Evolutionary conservation across 2,329 filamentous ascomycete species (phyloP).

Genomic region (Ophiocordyceps australis): DNA sequence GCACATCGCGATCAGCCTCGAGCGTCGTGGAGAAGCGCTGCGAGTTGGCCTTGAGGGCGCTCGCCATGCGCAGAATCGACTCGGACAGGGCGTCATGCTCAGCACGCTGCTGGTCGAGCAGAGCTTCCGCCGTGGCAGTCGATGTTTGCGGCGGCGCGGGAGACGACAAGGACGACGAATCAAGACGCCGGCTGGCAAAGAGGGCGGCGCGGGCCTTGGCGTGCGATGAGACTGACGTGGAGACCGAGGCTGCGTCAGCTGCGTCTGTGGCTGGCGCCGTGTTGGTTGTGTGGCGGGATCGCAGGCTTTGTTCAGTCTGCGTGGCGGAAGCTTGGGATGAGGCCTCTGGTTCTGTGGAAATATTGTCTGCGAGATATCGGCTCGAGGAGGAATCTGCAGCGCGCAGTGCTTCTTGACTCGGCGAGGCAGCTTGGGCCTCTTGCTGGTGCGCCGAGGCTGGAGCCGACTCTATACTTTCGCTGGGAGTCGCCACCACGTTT

Average conservation of each 20-base stretch:
- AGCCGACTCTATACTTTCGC: constrained; percentile 28
- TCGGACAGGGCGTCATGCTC: constrained; percentile 73
- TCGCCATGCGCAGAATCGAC: constrained; percentile 66
- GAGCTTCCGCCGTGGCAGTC: constrained; percentile 44
- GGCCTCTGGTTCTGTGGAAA: too few relatives aligned
- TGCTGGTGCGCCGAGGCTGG: constrained; percentile 8
- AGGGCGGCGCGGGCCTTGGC: constrained; percentile 22
- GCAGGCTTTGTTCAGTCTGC: constrained; percentile 15
- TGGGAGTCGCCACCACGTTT: constrained; percentile 34
- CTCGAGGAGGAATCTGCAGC: constrained; percentile 2
- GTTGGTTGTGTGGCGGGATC: constrained; percentile 10
- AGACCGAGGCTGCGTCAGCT: constrained; percentile 5
- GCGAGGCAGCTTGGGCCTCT: constrained; percentile 6
- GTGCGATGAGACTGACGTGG: constrained; percentile 9
- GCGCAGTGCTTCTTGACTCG: constrained; percentile 2
- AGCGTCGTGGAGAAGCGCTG: constrained; percentile 53
- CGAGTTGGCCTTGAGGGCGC: constrained; percentile 58
- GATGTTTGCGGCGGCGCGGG: constrained; percentile 17
- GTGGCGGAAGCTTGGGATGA: constrained; percentile 8
- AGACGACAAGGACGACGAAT: too few relatives aligned
- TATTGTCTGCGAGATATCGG: too few relatives aligned
- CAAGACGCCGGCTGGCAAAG: constrained; percentile 19
- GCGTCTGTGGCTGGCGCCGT: constrained; percentile 5
- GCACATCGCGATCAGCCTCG: constrained; percentile 51
- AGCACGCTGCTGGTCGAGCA: constrained; percentile 56